phyloP scores from a whole-genome alignment of 2,329 filamentous ascomycete genomes.

The Phoma sp. region DNA sequence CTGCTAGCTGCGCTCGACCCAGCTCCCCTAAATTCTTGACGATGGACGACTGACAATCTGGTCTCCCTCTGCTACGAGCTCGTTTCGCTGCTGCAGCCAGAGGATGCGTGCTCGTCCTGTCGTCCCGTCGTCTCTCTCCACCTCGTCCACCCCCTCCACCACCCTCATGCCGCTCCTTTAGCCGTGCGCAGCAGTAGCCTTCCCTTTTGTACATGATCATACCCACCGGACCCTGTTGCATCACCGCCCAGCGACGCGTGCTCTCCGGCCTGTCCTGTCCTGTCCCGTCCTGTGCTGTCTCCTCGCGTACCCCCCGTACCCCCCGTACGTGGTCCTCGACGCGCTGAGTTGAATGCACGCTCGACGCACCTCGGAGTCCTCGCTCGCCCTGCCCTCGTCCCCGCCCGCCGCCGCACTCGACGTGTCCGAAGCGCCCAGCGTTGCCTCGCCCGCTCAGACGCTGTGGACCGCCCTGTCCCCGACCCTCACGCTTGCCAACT shows the following conservation, averaged over 20 bases:
- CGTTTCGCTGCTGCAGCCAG: constrained; percentile 31
- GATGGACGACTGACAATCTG: constrained; percentile 16
- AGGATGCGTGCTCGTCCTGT: constrained; percentile 38
- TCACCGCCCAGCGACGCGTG: constrained; percentile 27
- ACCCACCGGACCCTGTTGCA: constrained; percentile 18
- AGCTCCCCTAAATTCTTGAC: constrained; percentile 33
- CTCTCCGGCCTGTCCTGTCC: constrained; percentile 2
- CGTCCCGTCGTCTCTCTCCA: constrained; percentile 11
- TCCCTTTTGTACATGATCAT: constrained; percentile 34
- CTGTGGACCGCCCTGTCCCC: constrained; percentile 50
- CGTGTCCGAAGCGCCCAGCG: constrained; percentile 31
- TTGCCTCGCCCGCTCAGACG: constrained; percentile 43
- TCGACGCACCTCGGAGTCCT: constrained; percentile 41
- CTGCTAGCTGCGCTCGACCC: constrained; percentile 1
- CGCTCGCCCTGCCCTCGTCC: constrained; percentile 41
- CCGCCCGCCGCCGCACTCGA: constrained; percentile 42
- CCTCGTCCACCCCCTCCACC: constrained; percentile 29
- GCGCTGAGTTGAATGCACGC: constrained; percentile 48
- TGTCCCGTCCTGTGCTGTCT: too few species aligned
- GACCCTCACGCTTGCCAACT: constrained; percentile 49
- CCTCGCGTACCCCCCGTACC: too few species aligned
- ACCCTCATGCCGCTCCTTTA: constrained; percentile 50
- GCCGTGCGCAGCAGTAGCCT: constrained; percentile 25
- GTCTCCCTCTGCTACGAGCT: constrained; percentile 22
- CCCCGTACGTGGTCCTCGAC: constrained; percentile 13